These are phyloP conservation scores for Cutaneotrichosporon sp. DNA, from an alignment of 1,284 basidiomycete species.

Conservation along the genomic window DNA sequence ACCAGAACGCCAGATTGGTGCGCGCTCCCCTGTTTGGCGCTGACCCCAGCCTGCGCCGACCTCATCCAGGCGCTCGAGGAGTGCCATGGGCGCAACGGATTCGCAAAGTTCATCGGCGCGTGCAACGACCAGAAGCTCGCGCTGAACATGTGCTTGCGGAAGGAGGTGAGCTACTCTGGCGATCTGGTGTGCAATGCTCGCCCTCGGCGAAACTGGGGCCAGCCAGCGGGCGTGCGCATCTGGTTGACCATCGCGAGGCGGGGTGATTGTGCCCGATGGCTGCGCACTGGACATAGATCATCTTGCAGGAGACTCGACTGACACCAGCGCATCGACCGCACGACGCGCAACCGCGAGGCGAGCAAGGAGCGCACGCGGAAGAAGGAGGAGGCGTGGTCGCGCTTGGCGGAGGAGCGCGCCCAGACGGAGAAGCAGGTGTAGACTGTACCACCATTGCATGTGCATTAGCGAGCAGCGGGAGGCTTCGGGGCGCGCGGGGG, in stretches of 20 bases:
- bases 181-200: too few relatives aligned
- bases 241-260: too few relatives aligned
- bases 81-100: constrained; percentile 46
- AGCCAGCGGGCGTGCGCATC: too few relatives aligned
- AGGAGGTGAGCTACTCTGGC: constrained; percentile 78
- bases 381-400: constrained; percentile 48
- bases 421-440: neutral
- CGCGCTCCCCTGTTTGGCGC: constrained; percentile 20
- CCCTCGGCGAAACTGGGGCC: too few relatives aligned
- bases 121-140: constrained; percentile 73
- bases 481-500: neutral
- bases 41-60: constrained; percentile 44
- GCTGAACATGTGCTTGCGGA: constrained; percentile 70
- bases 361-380: constrained; percentile 61
- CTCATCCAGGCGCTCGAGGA: constrained; percentile 48
- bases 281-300: too few relatives aligned
- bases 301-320: neutral
- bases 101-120: constrained; percentile 36
- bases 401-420: constrained; percentile 34
- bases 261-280: too few relatives aligned
- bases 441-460: neutral
- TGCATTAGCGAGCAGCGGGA: neutral
- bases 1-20: constrained; percentile 46
- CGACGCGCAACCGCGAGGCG: constrained; percentile 66
- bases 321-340: constrained; percentile 66